Evolutionary conservation across 169 alveolate genomes (phyloP), one percentile per base, ranked within the genome.

Genomic region (Cryptosporidium meleagridis): DNA sequence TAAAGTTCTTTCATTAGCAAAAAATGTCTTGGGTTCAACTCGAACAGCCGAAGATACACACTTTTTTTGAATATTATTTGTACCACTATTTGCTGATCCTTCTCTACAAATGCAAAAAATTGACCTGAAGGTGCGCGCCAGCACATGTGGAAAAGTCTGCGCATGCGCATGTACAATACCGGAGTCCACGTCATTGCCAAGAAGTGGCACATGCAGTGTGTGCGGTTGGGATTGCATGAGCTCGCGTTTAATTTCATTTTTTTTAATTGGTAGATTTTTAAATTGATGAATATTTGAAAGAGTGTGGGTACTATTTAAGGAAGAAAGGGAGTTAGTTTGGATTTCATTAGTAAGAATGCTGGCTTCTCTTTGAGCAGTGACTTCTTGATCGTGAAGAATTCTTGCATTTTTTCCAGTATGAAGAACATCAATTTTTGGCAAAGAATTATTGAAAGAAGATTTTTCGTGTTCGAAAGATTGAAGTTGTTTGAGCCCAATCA

Each of bases 21-120:
- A 94, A 85, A 94, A 94, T 4, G 96, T 94, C 91, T 94, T 94
- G 18, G 96, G 96, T 62, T 94, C 96, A 1, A 94, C 96, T 35
- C 96, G 85, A 26, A 94, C 96, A 10, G 94, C 85, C 1, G 96
- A 85, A 41, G 84, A 86, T 3, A 41, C 70, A 48, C 52, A 31
- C 67, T 52, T 69, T 52, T 67, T 26, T 8, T 52, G 85, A 55
- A 3, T n/a, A 68, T 39, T 29, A 69, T 31, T 33, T 4, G 10
- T 6, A 23, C 9, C 21, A 14, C n/a, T 31, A 21, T 26, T 51
- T 69, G 41, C 21, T 29, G 45, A 67, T 41, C 18, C 18, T 45
- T 48, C 41, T 44, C 59, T 21, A 16, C 53, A 37, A 48, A 44
- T 71, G 65, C 62, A 91, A 67, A 33, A 75, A 26, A 44, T 75